phyloP scores from a whole-genome alignment of 768 basidiomycete genomes.

The Leccinum incarnatum region DNA sequence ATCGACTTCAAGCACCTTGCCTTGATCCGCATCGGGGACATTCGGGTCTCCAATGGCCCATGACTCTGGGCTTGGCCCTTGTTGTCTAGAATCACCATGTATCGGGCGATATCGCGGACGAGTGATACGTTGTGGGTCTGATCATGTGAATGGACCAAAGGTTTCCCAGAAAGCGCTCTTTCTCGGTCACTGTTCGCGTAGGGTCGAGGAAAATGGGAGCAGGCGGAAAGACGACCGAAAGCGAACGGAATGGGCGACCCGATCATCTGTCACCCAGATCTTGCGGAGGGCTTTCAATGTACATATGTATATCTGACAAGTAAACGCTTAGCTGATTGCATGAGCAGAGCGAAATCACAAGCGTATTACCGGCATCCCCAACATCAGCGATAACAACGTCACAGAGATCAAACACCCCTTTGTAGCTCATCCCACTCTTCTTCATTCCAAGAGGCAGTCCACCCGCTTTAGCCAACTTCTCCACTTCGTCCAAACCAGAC shows the following conservation, averaged over 20 bases:
- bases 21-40: no score
- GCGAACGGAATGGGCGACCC: constrained; percentile 77
- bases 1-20: no score
- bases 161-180: constrained; percentile 82
- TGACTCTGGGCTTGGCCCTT: no score
- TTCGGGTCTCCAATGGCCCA: no score
- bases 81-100: no score
- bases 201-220: constrained; percentile 65
- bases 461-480: constrained; percentile 64
- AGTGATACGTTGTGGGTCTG: no score
- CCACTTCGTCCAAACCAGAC: constrained; percentile 75
- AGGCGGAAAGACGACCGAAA: constrained; percentile 77
- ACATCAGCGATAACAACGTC: constrained; percentile 83
- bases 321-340: constrained; percentile 7
- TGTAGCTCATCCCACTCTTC: constrained; percentile 80
- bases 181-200: constrained; percentile 58
- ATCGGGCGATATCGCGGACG: no score
- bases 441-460: constrained; percentile 62
- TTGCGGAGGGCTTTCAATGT: constrained; percentile 76
- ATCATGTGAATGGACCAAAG: constrained; percentile 55
- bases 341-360: background rate
- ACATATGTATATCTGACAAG: constrained; percentile 77
- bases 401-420: constrained; percentile 79
- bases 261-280: constrained; percentile 88
- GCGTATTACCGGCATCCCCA: constrained; percentile 73